Percentiles rank a stretch among this genome's conserved stretches.
phyloP scores from a whole-genome alignment of 208 protist species.

The Trypanosoma platydactyli region DNA sequence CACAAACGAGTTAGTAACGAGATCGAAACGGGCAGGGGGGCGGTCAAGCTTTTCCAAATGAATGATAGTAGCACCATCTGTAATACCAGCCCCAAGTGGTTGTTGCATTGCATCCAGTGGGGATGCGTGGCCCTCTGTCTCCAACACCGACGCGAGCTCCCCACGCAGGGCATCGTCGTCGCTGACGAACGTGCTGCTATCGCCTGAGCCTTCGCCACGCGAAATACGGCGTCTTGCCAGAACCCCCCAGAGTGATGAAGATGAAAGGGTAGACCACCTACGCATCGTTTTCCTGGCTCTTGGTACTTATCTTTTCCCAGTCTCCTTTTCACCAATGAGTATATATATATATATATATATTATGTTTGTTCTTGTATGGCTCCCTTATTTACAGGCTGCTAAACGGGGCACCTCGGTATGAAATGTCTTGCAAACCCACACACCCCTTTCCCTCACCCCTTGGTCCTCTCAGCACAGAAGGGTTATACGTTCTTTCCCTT shows the following conservation, averaged over 20 bases:
- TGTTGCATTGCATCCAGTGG: conserved; percentile 12
- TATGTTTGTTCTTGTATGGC: no score
- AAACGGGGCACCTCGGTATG: no score
- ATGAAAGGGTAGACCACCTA: conserved; percentile 13
- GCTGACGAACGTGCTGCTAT: conserved; percentile 41
- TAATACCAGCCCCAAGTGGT: conserved; percentile 2
- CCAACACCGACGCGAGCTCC: conserved; percentile 62
- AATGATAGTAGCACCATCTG: conserved; percentile 22
- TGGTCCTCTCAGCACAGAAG: no score
- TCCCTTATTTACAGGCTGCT: no score
- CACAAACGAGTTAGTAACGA: conserved; percentile 87
- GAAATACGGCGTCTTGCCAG: neutral
- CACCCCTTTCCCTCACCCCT: no score
- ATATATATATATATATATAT: no score
- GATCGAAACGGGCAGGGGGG: conserved; percentile 79
- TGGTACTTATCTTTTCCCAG: neutral
- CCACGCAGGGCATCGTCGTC: conserved; percentile 49
- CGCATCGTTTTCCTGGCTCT: conserved; percentile 18
- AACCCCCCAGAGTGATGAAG: neutral
- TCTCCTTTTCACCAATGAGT: neutral
- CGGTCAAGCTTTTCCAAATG: conserved; percentile 62
- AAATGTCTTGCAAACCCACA: no score
- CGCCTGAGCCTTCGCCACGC: conserved; percentile 9
- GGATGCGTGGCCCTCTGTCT: conserved; percentile 42
- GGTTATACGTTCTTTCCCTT: neutral